Base-by-base conservation (phyloP, 1,284 basidiomycete species). In the Ceratobasidium sp. region DNA sequence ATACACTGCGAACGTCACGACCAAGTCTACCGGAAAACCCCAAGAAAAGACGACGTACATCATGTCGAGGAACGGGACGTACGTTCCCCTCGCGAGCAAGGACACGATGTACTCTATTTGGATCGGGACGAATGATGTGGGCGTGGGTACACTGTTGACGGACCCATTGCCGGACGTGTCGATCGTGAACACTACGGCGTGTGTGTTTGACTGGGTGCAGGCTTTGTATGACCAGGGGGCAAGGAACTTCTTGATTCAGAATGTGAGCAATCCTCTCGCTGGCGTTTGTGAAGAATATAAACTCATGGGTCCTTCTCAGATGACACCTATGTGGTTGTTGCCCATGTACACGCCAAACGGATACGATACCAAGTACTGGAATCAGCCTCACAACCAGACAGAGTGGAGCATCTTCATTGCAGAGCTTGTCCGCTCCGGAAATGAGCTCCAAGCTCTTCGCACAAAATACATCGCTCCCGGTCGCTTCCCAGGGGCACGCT, bases 321-420 rank as follows among this genome's bases (percentile, higher is more conserved):
- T 87, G 80, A 82, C 85, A 35, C 86, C 86, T 1, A 80, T 87
- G 35, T 80, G 86, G 66, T 78, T 79, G 4, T 80, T 82, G 5
- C 81, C 83, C n/a, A 77, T 86, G 21, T 87, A 86, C 73, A 76
- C 82, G 13, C 78, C 79, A 4, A 61, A 80, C 61, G 84, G 84
- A 3, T 86, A 85, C 71, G 80, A 81, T 1, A 84, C 77, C 73
- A 78, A 72, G 41, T 86, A 83, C 74, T 87, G 85, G 85, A 79
- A 79, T 32, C 78, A 79, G 9, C 77, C 81, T 52, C 82, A 84
- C 30, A 87, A 87, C 74, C 81, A 84, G 6, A 86, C 85, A 0
- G 83, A 83, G 77, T 87, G 85, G 85, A 84, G 80, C 74, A 79
- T 86, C 14, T 80, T 80, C 77, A 86, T 86, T 81, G 81, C 75